Evolutionary conservation across 331 rosid species (phyloP).

Genomic region (Pyracantha coccinea): DNA sequence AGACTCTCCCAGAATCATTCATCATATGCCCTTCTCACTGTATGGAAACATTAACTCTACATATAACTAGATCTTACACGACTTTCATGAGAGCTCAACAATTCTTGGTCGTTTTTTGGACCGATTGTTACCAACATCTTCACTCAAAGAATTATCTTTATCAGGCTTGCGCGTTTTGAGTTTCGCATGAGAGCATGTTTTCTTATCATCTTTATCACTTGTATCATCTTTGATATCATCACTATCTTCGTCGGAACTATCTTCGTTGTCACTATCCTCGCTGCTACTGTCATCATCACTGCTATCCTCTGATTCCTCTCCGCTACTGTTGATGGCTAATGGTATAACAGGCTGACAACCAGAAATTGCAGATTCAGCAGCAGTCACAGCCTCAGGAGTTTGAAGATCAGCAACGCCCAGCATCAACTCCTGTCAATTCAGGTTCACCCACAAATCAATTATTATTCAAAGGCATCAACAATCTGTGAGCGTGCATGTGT

Average conservation of each 20-base stretch:
- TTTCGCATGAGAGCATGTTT: constrained; percentile 8
- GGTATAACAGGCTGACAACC: constrained; percentile 45
- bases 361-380: constrained; percentile 73
- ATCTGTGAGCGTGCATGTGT: background rate
- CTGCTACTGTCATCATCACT: constrained; percentile 19
- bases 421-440: constrained; percentile 67
- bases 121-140: constrained; percentile 9
- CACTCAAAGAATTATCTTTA: constrained; percentile 6
- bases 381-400: constrained; percentile 86
- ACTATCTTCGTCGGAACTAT: background rate
- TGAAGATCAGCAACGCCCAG: constrained; percentile 82
- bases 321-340: constrained; percentile 32
- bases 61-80: background rate
- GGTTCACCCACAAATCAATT: background rate
- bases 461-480: background rate
- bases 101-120: constrained; percentile 47
- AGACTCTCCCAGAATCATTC: background rate
- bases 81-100: constrained; percentile 39
- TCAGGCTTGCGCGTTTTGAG: constrained; percentile 13
- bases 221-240: background rate
- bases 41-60: background rate
- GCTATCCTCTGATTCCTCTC: constrained; percentile 46
- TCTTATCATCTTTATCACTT: constrained; percentile 3
- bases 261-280: background rate
- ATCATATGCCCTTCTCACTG: background rate